Conservation (phyloP, 352 stramenopile species). For the Pythium rhizo-oryzae region DNA sequence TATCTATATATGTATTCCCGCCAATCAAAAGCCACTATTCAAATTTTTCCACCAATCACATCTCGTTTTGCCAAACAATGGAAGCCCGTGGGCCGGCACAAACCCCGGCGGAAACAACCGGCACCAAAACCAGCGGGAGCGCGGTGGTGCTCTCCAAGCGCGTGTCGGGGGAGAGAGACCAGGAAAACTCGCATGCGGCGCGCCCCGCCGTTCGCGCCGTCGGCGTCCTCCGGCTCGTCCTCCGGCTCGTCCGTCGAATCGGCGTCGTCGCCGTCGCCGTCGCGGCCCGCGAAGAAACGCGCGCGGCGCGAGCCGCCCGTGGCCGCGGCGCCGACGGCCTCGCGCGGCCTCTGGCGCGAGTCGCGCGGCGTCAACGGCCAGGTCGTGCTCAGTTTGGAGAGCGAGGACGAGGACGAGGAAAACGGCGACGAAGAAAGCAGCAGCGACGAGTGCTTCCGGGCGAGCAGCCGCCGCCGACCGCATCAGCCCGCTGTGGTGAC, state of each 20-base stretch:
- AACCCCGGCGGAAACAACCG: background rate
- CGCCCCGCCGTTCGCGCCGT: background rate
- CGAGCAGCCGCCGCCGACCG: background rate
- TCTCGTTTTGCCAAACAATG: constrained; percentile 17
- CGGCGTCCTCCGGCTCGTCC: constrained; percentile 7
- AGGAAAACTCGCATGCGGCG: constrained; percentile 12
- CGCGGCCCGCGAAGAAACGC: constrained; percentile 40
- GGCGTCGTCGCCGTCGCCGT: background rate
- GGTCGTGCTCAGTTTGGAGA: constrained; percentile 49
- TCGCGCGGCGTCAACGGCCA: constrained; percentile 50
- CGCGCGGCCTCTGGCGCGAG: constrained; percentile 52
- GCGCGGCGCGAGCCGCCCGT: constrained; percentile 79
- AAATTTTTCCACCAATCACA: constrained; percentile 16
- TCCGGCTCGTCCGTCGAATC: background rate
- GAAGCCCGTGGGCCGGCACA: constrained; percentile 10
- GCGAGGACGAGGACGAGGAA: constrained; percentile 15
- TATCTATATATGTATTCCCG: constrained; percentile 5
- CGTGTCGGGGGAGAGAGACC: background rate
- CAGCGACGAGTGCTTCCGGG: background rate
- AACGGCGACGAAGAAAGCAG: background rate
- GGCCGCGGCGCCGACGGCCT: constrained; percentile 37
- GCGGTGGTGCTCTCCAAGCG: too few relatives aligned
- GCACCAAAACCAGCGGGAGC: background rate
- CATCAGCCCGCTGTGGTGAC: constrained; percentile 5
- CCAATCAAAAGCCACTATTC: constrained; percentile 16